These are phyloP conservation scores for Ramaria sp. DNA, from an alignment of 768 basidiomycete species.

Conservation along the genomic window DNA sequence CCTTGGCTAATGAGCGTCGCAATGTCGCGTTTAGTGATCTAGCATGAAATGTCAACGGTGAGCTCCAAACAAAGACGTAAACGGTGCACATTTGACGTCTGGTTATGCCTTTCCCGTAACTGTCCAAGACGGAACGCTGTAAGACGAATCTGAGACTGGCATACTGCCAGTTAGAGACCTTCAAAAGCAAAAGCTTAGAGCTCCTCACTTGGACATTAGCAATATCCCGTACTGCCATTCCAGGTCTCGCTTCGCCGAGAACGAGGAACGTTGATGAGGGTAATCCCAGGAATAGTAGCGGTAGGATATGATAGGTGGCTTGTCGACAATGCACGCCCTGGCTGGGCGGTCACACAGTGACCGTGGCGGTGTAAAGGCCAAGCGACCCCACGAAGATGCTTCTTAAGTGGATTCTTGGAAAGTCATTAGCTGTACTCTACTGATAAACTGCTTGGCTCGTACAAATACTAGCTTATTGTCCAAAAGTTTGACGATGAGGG, in stretches of 20 bases:
- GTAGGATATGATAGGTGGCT: too few species aligned
- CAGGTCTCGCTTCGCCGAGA: background rate
- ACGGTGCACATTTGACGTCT: background rate
- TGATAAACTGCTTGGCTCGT: background rate
- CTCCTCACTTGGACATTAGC: slow-evolving; percentile 20
- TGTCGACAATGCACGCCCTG: too few species aligned
- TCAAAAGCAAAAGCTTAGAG: background rate
- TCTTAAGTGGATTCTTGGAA: too few species aligned
- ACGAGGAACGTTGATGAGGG: too few species aligned
- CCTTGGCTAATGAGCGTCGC: slow-evolving; percentile 53
- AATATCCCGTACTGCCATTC: slow-evolving; percentile 23
- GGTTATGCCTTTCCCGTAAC: slow-evolving; percentile 56
- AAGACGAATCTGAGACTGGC: slow-evolving; percentile 50
- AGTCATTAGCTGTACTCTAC: too few species aligned
- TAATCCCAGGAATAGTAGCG: too few species aligned
- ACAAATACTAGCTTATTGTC: background rate
- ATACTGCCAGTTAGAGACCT: slow-evolving; percentile 7
- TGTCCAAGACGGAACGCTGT: slow-evolving; percentile 59
- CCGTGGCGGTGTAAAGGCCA: too few species aligned
- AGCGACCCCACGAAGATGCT: too few species aligned
- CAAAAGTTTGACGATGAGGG: background rate
- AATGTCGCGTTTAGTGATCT: slow-evolving; percentile 56
- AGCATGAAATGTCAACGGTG: slow-evolving; percentile 17
- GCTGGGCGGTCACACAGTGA: too few species aligned
- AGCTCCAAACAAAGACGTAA: background rate